Conservation (phyloP, 768 basidiomycete genomes). For the Suillus cothurnatus region DNA sequence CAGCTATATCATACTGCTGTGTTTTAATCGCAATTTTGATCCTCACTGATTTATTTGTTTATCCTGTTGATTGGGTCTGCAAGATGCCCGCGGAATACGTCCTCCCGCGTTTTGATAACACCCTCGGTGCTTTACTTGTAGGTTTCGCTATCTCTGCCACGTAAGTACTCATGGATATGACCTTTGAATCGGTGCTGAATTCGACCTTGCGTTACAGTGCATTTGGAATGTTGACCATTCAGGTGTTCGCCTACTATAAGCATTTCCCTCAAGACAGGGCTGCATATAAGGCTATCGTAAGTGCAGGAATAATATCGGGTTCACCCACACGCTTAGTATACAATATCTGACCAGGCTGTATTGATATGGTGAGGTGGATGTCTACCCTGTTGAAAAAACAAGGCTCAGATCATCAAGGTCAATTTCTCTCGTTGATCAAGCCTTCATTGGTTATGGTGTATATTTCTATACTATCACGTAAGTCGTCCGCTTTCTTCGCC, state of each 20-base stretch:
- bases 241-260: constrained; percentile 56
- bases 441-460: constrained; percentile 51
- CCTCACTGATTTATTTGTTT: constrained; percentile 4
- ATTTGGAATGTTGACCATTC: constrained; percentile 57
- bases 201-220: constrained; percentile 37
- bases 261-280: constrained; percentile 55
- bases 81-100: constrained; percentile 17
- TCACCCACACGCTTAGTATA: not conserved
- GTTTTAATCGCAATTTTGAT: not conserved
- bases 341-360: constrained; percentile 28
- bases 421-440: constrained; percentile 50
- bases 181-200: not conserved
- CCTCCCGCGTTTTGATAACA: constrained; percentile 39
- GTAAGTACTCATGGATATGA: constrained; percentile 21
- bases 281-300: constrained; percentile 53
- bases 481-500: constrained; percentile 21
- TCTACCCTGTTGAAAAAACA: not conserved
- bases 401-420: not conserved
- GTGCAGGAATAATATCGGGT: constrained; percentile 23
- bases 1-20: not conserved
- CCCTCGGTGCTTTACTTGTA: constrained; percentile 61
- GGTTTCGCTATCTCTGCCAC: constrained; percentile 55
- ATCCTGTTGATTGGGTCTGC: not conserved
- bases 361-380: constrained; percentile 32
- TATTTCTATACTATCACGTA: constrained; percentile 60